Conservation (phyloP, 345 rosid genomes). For the Brassica cretica region DNA sequence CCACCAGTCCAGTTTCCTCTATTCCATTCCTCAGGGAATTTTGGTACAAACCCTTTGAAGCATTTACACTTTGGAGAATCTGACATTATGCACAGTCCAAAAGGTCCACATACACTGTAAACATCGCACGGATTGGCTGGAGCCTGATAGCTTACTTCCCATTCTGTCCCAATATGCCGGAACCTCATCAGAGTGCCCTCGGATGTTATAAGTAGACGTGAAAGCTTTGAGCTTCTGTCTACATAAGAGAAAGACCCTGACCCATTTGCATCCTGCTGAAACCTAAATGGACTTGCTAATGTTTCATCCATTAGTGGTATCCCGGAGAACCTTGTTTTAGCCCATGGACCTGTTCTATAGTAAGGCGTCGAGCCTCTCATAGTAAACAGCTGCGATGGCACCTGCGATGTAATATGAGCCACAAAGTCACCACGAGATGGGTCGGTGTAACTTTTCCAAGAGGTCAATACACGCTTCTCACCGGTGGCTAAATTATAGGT, state of each 20-base stretch:
- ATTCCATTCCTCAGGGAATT: constrained; percentile 24
- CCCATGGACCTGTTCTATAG: constrained; percentile 44
- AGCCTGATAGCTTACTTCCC: neutral
- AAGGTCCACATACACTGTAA: constrained; percentile 30
- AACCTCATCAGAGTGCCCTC: constrained; percentile 6
- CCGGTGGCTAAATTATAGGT: constrained; percentile 15
- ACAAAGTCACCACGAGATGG: constrained; percentile 45
- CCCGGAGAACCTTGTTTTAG: constrained; percentile 38
- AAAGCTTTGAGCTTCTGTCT: neutral
- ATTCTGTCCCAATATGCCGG: neutral
- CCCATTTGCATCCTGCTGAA: constrained; percentile 26
- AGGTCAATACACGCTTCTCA: constrained; percentile 28
- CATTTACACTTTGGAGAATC: constrained; percentile 16
- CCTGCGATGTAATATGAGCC: constrained; percentile 19
- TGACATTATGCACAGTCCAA: constrained; percentile 16
- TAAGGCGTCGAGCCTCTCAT: constrained; percentile 23
- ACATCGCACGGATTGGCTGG: neutral
- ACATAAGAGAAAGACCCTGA: constrained; percentile 9
- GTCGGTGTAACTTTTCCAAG: constrained; percentile 44
- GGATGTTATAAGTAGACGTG: neutral
- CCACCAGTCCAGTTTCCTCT: constrained; percentile 29
- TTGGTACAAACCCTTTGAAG: constrained; percentile 32
- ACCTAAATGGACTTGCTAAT: neutral
- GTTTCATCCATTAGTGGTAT: neutral
- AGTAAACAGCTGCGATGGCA: constrained; percentile 37